Evolutionary conservation across 352 stramenopile species (phyloP), one percentile per base, ranked within the genome.

Genomic region (Saprolegnia diclina): DNA sequence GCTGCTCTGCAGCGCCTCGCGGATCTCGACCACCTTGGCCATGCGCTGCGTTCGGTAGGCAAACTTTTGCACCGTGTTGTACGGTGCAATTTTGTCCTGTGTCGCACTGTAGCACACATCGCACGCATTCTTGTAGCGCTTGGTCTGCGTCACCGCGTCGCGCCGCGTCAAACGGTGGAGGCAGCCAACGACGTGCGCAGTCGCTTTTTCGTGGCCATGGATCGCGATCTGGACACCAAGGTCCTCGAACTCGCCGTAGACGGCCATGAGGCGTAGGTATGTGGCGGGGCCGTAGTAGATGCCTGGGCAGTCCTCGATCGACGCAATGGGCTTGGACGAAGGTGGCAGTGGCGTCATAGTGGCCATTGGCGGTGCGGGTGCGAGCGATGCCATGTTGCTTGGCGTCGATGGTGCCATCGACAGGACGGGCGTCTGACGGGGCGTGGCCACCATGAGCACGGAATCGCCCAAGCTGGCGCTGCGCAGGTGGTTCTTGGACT

Each of bases 11-110:
- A 59, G 52, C 11, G 52, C 52, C 35, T 59, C 52, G 24, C 13
- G 52, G 52, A 59, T 59, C 35, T 59, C 52, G 35, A 59, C 35
- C 3, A 59, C 52, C 35, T 59, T 59, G 52, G 52, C 24, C 52
- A 59, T 59, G 24, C 52, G 24, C 35, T 59, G 52, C 16, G 52
- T 40, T 7, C 52, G 52, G 19, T 59, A 59, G 24, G 35, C 16
- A 24, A 59, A 59, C 52, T 59, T 59, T 24, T 59, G 52, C 11
- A 59, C 52, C 24, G 24, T n/a, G 35, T 59, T 59, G 52, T 59
- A 59, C 16, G 52, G 52, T 19, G 52, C 52, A 16, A n/a, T 11
- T 9, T 59, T 59, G 52, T 59, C 52, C 19, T 59, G 52, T 7
- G 52, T 59, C 24, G 52, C 52, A 9, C 13, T 16, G n/a, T 59